Evolutionary conservation across 2,329 filamentous ascomycete species (phyloP).

Genomic region (Sporothrix humicola): DNA sequence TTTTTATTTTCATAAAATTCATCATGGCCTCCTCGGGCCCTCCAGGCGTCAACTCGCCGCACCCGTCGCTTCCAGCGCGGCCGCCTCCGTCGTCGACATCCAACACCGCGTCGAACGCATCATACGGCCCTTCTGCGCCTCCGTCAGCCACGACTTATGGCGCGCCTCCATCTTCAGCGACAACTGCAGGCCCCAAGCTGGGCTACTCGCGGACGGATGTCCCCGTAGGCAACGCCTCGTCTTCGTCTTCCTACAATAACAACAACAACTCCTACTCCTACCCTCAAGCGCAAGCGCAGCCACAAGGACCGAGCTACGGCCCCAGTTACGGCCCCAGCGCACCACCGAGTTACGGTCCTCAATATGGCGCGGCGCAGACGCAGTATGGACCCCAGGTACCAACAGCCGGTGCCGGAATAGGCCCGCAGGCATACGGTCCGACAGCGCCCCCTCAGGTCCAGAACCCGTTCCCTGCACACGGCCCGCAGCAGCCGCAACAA

Average conservation of each 20-base stretch:
- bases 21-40: constrained; percentile 41
- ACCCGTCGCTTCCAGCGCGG: constrained; percentile 40
- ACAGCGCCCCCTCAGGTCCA: constrained; percentile 68
- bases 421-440: constrained; percentile 43
- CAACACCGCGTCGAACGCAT: constrained; percentile 3
- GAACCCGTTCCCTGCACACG: constrained; percentile 78
- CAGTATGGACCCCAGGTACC: constrained; percentile 27
- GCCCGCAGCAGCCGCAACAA: constrained; percentile 40
- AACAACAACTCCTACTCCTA: constrained; percentile 31
- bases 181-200: constrained; percentile 42
- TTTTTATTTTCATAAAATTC: constrained; percentile 33
- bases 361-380: constrained; percentile 24
- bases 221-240: constrained; percentile 46
- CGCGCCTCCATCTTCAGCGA: constrained; percentile 15
- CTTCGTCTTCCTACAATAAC: constrained; percentile 37
- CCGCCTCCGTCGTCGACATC: constrained; percentile 34
- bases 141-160: background rate
- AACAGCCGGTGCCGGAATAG: background rate
- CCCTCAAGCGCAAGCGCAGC: constrained; percentile 36
- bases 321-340: constrained; percentile 28
- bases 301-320: constrained; percentile 31
- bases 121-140: constrained; percentile 33
- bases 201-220: constrained; percentile 43
- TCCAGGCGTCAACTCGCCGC: constrained; percentile 39
- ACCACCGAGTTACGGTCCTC: constrained; percentile 42